A percentile compares a stretch with the other conserved stretches of the same genome.
Conservation (phyloP, 1,284 basidiomycete species). For the Ustilago vetiveriae region DNA sequence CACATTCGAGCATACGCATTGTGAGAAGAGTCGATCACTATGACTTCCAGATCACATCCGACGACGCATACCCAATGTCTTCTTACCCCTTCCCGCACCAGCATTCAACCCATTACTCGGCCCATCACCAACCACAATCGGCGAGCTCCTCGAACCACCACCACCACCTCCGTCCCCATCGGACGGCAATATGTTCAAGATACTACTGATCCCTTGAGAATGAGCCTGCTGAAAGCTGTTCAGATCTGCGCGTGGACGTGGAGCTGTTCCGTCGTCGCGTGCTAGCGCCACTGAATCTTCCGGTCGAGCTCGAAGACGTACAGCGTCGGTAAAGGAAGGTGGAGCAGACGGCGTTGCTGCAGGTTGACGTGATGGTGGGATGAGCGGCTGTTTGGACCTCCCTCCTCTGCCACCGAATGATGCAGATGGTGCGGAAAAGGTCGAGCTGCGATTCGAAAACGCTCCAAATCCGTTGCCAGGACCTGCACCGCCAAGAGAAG, state of each 20-base stretch:
- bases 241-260: conserved; percentile 37
- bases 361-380: conserved; percentile 29
- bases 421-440: neutral
- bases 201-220: conserved; percentile 21
- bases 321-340: conserved; percentile 39
- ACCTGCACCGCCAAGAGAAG: conserved; percentile 18
- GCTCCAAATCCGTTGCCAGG: conserved; percentile 6
- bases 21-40: too few relatives aligned
- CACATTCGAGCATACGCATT: neutral
- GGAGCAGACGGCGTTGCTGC: conserved; percentile 9
- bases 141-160: conserved; percentile 22
- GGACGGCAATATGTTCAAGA: conserved; percentile 27
- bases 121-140: conserved; percentile 16
- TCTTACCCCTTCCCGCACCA: conserved; percentile 5
- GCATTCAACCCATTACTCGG: neutral
- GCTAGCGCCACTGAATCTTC: conserved; percentile 35
- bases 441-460: conserved; percentile 2
- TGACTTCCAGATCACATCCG: conserved; percentile 14
- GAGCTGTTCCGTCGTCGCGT: conserved; percentile 24
- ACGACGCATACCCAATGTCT: conserved; percentile 32
- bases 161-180: neutral
- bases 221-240: conserved; percentile 50
- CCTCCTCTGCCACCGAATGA: neutral
- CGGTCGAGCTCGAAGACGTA: conserved; percentile 32
- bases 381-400: conserved; percentile 24